Conservation (phyloP, 495 filamentous ascomycete genomes). For the Hypoxylon perforatum region DNA sequence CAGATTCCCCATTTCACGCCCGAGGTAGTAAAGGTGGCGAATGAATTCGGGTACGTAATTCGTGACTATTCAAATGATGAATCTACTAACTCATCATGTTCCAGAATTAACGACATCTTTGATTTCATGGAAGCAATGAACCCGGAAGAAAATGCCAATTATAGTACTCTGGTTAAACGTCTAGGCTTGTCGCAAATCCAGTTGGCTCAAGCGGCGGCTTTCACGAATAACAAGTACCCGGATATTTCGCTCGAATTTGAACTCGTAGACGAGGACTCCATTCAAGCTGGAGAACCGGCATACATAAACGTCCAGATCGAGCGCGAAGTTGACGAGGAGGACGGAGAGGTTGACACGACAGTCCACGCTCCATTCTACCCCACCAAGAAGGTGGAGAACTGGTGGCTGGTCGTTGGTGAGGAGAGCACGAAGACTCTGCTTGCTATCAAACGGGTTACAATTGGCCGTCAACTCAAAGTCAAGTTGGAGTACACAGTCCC, state of each 20-base stretch:
- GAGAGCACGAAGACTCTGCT: slow-evolving; percentile 86
- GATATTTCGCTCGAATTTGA: slow-evolving; percentile 91
- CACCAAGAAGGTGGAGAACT: slow-evolving; percentile 91
- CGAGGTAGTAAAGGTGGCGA: slow-evolving; percentile 83
- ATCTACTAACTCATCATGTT: slow-evolving; percentile 50
- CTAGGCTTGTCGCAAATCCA: slow-evolving; percentile 84
- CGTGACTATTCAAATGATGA: not conserved
- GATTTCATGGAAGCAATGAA: slow-evolving; percentile 99
- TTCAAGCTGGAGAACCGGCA: slow-evolving; percentile 82
- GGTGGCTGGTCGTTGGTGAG: slow-evolving; percentile 95
- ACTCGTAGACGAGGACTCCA: slow-evolving; percentile 80
- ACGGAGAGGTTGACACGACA: slow-evolving; percentile 77
- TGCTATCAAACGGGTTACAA: slow-evolving; percentile 93
- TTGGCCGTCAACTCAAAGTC: slow-evolving; percentile 79
- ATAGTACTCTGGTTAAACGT: slow-evolving; percentile 76
- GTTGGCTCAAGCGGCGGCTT: slow-evolving; percentile 86
- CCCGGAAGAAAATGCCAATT: slow-evolving; percentile 85
- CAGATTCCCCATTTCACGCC: slow-evolving; percentile 96
- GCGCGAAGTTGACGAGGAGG: slow-evolving; percentile 79
- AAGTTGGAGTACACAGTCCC: slow-evolving; percentile 90
- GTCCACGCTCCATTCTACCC: slow-evolving; percentile 98
- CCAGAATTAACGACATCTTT: slow-evolving; percentile 87
- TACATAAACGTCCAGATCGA: slow-evolving; percentile 89
- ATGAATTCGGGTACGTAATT: slow-evolving; percentile 75
- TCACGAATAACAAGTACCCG: slow-evolving; percentile 97